Evolutionary conservation across 768 basidiomycete genomes (phyloP).

Genomic region (Boletus insuetus): DNA sequence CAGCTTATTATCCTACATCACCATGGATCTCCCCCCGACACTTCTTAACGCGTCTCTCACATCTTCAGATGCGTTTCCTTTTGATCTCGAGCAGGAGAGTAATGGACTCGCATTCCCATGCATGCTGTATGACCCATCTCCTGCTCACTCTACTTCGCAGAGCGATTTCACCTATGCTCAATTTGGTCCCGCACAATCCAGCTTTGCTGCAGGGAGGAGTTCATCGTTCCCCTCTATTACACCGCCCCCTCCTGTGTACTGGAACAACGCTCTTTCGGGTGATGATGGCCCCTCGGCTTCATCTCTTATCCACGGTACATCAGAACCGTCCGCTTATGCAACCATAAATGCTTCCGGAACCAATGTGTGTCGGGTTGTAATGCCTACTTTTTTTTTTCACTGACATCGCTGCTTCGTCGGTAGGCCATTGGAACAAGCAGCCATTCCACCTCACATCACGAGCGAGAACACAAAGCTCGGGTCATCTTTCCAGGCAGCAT

Average conservation of each 20-base stretch:
- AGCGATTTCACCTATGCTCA: too few species aligned
- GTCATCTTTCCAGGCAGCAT: neutral
- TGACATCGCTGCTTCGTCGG: neutral
- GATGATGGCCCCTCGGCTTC: too few species aligned
- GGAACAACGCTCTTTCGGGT: neutral
- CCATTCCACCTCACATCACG: neutral
- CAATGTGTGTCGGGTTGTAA: conserved; percentile 5
- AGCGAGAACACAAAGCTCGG: neutral
- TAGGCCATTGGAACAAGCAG: neutral
- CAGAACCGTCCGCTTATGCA: neutral
- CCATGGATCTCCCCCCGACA: too few species aligned
- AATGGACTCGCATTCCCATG: too few species aligned
- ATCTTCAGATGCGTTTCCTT: neutral
- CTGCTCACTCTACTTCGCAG: neutral
- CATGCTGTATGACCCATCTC: neutral
- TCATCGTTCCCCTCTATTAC: neutral
- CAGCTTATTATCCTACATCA: too few species aligned
- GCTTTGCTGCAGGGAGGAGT: too few species aligned
- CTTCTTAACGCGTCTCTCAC: neutral
- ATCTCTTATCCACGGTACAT: neutral
- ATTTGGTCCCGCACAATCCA: neutral
- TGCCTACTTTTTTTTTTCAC: neutral
- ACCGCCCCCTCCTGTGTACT: neutral
- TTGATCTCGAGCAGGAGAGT: too few species aligned
- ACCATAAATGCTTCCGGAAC: neutral